Conservation (phyloP, 257 asterid species). For the Jacaranda mimosifolia region DNA sequence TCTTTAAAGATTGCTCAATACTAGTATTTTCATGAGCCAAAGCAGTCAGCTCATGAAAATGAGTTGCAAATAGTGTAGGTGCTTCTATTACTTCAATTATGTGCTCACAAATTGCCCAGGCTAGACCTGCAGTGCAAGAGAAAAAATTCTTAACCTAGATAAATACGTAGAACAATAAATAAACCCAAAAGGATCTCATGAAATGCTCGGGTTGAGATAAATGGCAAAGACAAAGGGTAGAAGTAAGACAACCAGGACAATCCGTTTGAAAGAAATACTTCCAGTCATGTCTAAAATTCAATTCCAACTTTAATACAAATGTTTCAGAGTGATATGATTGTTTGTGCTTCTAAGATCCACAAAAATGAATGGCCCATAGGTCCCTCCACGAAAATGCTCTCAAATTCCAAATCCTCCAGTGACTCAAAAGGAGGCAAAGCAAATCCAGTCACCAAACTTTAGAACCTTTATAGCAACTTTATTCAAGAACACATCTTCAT, state of each 20-base stretch:
- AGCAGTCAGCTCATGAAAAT: constrained; percentile 96
- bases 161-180: constrained; percentile 14
- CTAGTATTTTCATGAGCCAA: constrained; percentile 66
- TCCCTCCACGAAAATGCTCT: constrained; percentile 3
- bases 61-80: constrained; percentile 96
- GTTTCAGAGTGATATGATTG: background rate
- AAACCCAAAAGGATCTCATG: constrained; percentile 14
- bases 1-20: constrained; percentile 50
- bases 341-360: background rate
- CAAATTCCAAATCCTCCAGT: background rate
- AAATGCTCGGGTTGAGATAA: constrained; percentile 29
- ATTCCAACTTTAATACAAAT: background rate
- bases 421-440: constrained; percentile 20
- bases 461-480: background rate
- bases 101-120: constrained; percentile 99
- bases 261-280: constrained; percentile 4
- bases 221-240: constrained; percentile 7
- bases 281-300: constrained; percentile 3
- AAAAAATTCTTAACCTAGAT: constrained; percentile 22
- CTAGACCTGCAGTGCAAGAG: constrained; percentile 68
- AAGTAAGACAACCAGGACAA: background rate
- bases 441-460: background rate
- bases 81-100: constrained; percentile 82
- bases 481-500: background rate
- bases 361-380: background rate